A percentile compares a stretch with the other conserved stretches of the same genome.
Conservation (phyloP, 169 alveolate species). For the Perkinsus olseni region DNA sequence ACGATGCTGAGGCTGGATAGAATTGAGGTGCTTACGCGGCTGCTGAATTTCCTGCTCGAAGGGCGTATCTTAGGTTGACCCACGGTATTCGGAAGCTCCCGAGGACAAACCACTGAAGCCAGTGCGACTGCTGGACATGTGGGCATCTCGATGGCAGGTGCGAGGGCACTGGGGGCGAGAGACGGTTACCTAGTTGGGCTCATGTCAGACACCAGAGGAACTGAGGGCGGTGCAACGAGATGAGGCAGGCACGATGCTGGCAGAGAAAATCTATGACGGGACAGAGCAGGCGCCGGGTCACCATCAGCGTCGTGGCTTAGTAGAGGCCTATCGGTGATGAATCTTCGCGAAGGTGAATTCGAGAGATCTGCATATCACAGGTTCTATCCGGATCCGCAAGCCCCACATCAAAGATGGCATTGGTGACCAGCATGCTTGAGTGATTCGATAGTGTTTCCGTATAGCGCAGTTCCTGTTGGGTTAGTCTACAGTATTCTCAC, state of each 20-base stretch:
- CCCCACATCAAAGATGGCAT: too few species aligned
- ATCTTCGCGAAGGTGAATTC: too few species aligned
- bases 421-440: too few species aligned
- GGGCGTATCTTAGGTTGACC: too few species aligned
- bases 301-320: constrained; percentile 29
- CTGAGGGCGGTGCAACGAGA: neutral
- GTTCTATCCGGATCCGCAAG: neutral
- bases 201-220: neutral
- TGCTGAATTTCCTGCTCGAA: neutral
- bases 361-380: too few species aligned
- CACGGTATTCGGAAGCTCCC: too few species aligned
- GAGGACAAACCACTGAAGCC: neutral
- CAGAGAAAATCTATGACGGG: constrained; percentile 24
- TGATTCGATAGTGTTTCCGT: too few species aligned
- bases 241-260: constrained; percentile 1
- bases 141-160: neutral
- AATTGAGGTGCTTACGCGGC: constrained; percentile 39
- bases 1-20: constrained; percentile 60
- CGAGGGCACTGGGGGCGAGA: too few species aligned
- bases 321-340: constrained; percentile 32
- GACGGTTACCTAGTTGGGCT: too few species aligned
- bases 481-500: too few species aligned
- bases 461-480: too few species aligned
- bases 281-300: constrained; percentile 37
- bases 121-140: neutral